phyloP scores from a whole-genome alignment of 2,329 filamentous ascomycete species.

The Diaporthe ampelina region DNA sequence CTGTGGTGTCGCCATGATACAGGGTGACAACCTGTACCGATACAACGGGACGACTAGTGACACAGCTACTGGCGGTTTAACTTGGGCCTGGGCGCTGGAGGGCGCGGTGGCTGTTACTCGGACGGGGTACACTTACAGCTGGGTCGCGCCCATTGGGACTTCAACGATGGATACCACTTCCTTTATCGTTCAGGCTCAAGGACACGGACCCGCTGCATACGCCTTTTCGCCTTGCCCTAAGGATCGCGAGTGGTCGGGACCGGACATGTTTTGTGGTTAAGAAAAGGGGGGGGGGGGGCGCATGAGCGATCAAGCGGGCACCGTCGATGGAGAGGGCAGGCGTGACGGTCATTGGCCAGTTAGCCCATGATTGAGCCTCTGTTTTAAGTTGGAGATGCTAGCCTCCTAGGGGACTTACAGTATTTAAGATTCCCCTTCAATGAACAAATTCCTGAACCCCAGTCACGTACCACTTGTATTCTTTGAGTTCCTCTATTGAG shows the following conservation, averaged over 20 bases:
- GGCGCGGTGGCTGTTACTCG: not conserved
- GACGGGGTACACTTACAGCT: not conserved
- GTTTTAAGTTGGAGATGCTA: not conserved
- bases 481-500: too few species aligned
- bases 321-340: not conserved
- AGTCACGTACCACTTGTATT: too few species aligned
- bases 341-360: not conserved
- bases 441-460: not conserved
- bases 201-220: not conserved
- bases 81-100: not conserved
- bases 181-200: not conserved
- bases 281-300: too few species aligned
- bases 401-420: too few species aligned
- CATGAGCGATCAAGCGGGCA: too few species aligned
- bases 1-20: not conserved
- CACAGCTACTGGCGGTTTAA: not conserved
- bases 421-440: not conserved
- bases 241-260: too few species aligned
- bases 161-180: slow-evolving; percentile 6
- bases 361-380: not conserved
- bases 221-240: not conserved
- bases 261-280: not conserved
- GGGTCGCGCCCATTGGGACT: not conserved
- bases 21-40: not conserved
- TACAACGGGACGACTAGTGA: not conserved